Base-by-base conservation (phyloP, 495 filamentous ascomycete genomes). In the Cudoniella acicularis region DNA sequence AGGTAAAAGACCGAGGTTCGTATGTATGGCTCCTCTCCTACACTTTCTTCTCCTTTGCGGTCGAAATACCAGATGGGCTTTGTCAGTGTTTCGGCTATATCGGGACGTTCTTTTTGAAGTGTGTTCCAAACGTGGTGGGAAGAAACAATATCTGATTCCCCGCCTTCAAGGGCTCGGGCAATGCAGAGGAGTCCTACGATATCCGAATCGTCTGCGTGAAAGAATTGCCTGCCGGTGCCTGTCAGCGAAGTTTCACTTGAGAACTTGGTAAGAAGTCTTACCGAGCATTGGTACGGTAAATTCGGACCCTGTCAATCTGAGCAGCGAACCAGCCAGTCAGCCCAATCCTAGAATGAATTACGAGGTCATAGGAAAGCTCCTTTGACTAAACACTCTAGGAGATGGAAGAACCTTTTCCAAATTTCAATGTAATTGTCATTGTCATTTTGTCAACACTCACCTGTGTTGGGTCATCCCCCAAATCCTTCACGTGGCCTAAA, bases 31-130 rank as follows among this genome's bases (percentile, higher is more conserved):
- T 92, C 83, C 72, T 96, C 76, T 24, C 88, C 90, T 40, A 78
- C 75, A 30, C 80, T 85, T 1, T 80, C 84, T 74, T 96, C 92
- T 45, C 92, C 92, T 73, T 96, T 96, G 60, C 91, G 89, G 70
- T 96, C 92, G 67, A 96, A 94, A 74, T 94, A 95, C 91, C 92
- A 96, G 64, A 88, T 84, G 0, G 91, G 90, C 57, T 84, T 72
- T 1, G 87, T 86, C 50, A 96, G 76, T 27, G 83, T 83, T 71
- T 87, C 81, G 0, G 89, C 82, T 8, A 95, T 87, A 62, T 94
- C 91, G 0, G 91, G 92, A 3, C 87, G 83, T 69, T 92, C 85
- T 9, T 61, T 65, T 68, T 89, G 86, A 6, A 96, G 78, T 16
- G 77, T 78, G 70, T 96, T 96, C 80, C 87, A 96, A 57, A 96